These are phyloP conservation scores for Podaxis sp. DNA, from an alignment of 768 basidiomycete species.

Conservation along the genomic window DNA sequence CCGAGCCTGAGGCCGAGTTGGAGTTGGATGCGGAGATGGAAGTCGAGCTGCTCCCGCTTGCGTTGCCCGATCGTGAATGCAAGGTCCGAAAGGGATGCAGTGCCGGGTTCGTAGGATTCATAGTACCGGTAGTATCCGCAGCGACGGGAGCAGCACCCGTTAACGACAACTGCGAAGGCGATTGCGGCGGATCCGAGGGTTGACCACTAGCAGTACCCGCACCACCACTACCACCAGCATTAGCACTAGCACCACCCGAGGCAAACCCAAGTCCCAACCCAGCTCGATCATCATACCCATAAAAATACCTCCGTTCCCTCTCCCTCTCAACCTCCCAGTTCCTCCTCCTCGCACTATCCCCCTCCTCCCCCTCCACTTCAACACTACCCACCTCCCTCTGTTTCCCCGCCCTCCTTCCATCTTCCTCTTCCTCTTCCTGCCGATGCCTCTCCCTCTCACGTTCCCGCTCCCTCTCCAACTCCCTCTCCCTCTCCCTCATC, in stretches of 20 bases:
- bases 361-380: slow-evolving; percentile 3
- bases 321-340: slow-evolving; percentile 11
- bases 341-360: not conserved
- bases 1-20: not conserved
- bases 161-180: not conserved
- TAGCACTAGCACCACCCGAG: not conserved
- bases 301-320: slow-evolving; percentile 4
- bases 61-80: not conserved
- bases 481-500: slow-evolving; percentile 20
- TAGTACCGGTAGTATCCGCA: not conserved
- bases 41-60: not conserved
- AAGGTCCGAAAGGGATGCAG: slow-evolving; percentile 6
- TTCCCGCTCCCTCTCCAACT: slow-evolving; percentile 16
- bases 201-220: not conserved
- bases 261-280: not conserved
- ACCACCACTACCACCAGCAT: not conserved
- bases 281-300: slow-evolving; percentile 1
- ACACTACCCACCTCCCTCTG: not conserved
- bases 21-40: not conserved
- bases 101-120: not conserved
- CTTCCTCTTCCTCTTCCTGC: slow-evolving; percentile 13
- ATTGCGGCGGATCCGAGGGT: not conserved
- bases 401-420: not conserved
- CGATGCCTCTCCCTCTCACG: slow-evolving; percentile 14
- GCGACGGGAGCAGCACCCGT: not conserved